Evolutionary conservation across 2,329 filamentous ascomycete genomes (phyloP).

Genomic region (Fusarium sp.): DNA sequence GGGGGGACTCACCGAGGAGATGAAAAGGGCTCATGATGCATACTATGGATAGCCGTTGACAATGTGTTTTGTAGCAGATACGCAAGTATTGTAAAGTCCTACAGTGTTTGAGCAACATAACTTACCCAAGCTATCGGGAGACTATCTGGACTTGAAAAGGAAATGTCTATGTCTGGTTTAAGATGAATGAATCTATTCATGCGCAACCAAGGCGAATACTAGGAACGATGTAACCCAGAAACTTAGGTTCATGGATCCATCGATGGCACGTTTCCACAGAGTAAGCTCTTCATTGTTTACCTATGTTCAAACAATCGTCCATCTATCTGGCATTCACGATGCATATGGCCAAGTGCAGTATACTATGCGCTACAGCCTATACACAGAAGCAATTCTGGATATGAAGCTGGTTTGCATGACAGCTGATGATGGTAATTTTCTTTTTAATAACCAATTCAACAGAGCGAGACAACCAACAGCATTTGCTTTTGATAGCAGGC

Average conservation of each 20-base stretch:
- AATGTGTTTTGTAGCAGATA: background rate
- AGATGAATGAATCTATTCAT: background rate
- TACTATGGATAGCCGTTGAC: constrained; percentile 25
- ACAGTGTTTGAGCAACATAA: background rate
- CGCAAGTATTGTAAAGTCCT: background rate
- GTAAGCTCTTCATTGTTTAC: background rate
- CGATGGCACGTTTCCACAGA: background rate
- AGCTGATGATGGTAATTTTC: background rate
- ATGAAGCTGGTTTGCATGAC: background rate
- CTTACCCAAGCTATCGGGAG: background rate
- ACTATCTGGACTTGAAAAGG: background rate
- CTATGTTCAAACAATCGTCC: background rate
- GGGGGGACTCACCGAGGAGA: constrained; percentile 51
- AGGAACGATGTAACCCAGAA: background rate
- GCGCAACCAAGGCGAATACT: background rate
- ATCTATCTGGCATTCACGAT: background rate
- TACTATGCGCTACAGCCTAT: background rate
- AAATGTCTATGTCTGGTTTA: background rate
- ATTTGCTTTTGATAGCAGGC: background rate
- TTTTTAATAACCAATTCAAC: background rate
- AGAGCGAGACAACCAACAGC: background rate
- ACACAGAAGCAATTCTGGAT: background rate
- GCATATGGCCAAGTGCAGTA: background rate
- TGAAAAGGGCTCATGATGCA: constrained; percentile 30
- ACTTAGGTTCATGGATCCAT: background rate